phyloP scores from a whole-genome alignment of 2,329 filamentous ascomycete species.

The Colletotrichum karsti region DNA sequence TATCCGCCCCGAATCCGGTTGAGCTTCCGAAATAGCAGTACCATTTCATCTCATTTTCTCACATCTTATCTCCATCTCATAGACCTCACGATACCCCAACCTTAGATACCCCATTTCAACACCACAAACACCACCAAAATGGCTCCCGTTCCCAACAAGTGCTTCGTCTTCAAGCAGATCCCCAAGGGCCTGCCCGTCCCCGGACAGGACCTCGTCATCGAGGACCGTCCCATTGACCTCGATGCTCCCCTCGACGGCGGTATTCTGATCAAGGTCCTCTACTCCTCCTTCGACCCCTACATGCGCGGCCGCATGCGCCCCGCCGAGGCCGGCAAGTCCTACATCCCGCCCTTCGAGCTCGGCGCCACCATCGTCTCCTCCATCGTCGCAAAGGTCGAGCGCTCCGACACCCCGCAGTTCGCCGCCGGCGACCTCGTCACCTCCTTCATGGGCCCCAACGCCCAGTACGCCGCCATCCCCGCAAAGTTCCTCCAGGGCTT shows the following conservation, averaged over 20 bases:
- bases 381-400: constrained; percentile 74
- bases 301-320: constrained; percentile 82
- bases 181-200: constrained; percentile 73
- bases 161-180: constrained; percentile 75
- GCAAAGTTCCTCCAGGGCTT: constrained; percentile 21
- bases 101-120: neutral
- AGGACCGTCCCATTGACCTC: constrained; percentile 74
- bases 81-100: neutral
- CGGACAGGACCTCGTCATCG: constrained; percentile 75
- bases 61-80: neutral
- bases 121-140: constrained; percentile 32
- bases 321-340: constrained; percentile 68
- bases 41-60: neutral
- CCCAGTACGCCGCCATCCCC: constrained; percentile 66
- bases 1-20: neutral
- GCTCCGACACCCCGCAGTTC: constrained; percentile 66
- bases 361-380: constrained; percentile 71
- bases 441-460: constrained; percentile 59
- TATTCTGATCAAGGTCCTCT: constrained; percentile 74
- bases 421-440: constrained; percentile 58
- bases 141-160: constrained; percentile 72
- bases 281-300: constrained; percentile 85
- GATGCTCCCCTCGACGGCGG: constrained; percentile 69
- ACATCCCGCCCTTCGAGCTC: constrained; percentile 69
- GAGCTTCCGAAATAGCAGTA: neutral